phyloP scores from a whole-genome alignment of 306 rosid species.

The Hippophae tibetana region DNA sequence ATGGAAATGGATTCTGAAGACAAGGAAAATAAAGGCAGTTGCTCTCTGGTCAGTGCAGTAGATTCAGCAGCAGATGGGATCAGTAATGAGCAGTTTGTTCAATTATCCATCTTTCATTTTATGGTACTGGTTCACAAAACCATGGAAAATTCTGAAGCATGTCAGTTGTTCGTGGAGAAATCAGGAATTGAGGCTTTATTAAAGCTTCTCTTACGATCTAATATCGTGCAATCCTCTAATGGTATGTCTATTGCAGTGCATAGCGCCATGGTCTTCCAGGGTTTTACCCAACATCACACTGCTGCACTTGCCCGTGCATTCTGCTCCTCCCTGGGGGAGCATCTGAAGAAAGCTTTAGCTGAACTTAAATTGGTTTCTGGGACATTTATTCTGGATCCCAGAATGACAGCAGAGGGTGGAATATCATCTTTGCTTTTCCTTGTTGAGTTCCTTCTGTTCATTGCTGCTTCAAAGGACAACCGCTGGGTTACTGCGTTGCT shows the following conservation, averaged over 20 bases:
- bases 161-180: slow-evolving; percentile 89
- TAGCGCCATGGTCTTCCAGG: slow-evolving; percentile 95
- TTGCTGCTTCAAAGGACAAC: slow-evolving; percentile 94
- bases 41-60: slow-evolving; percentile 36
- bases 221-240: slow-evolving; percentile 80
- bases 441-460: slow-evolving; percentile 85
- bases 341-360: slow-evolving; percentile 66
- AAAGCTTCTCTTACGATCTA: slow-evolving; percentile 64
- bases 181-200: slow-evolving; percentile 81
- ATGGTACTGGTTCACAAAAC: slow-evolving; percentile 92
- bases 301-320: slow-evolving; percentile 76
- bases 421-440: slow-evolving; percentile 65
- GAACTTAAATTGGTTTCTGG: slow-evolving; percentile 55
- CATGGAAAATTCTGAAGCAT: slow-evolving; percentile 89
- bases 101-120: slow-evolving; percentile 72
- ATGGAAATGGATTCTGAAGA: slow-evolving; percentile 87
- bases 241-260: slow-evolving; percentile 95
- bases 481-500: slow-evolving; percentile 90
- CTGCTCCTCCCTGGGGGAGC: slow-evolving; percentile 70
- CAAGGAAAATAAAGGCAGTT: slow-evolving; percentile 41
- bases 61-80: slow-evolving; percentile 61
- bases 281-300: slow-evolving; percentile 89
- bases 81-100: slow-evolving; percentile 57
- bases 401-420: slow-evolving; percentile 50
- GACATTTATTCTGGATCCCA: slow-evolving; percentile 61